Evolutionary conservation across 345 rosid species (phyloP), one percentile per base, ranked within the genome.

Genomic region (Rhodamnia argentea): DNA sequence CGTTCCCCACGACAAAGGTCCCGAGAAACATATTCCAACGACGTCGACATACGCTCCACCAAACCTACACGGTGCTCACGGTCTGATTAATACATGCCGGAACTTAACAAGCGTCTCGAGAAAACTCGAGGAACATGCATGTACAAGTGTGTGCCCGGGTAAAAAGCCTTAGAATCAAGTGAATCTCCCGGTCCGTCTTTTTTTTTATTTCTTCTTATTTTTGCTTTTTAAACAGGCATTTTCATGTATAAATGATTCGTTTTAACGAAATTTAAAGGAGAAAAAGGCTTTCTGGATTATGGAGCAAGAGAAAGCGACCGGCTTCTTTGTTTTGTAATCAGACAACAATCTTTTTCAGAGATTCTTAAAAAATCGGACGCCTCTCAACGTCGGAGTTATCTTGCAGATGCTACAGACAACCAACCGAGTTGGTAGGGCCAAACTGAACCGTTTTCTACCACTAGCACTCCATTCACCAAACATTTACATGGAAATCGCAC

Each of bases 401-500:
- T 24, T 18, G 81, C 81, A 18, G 81, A 70, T 70, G 81, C 18
- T 70, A 70, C 81, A 70, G 47, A 37, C 11, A 42, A 2, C 81
- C 81, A 70, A 70, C 81, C 81, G 14, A 70, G 26, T 70, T 9
- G 47, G 81, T 22, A 70, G 26, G 81, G 81, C 81, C 81, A 70
- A 70, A 70, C 47, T 11, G 23, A 70, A 70, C 13, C 40, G 47
- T 37, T 37, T 5, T 37, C 47, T 37, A 37, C 81, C 26, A 42
- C 81, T 37, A 70, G 15, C 85, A 57, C 64, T 62, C 64, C 23
- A 23, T 56, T 51, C 52, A 57, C 85, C 74, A 62, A 42, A 56
- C 85, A 83, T 83, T 83, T 83, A 83, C 85, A 84, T 26, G 44
- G 51, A 84, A 84, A 84, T 40, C 86, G 47, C 53, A 50, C 13